phyloP scores from a whole-genome alignment of 2,329 filamentous ascomycete genomes.

The Claviceps cyperi region DNA sequence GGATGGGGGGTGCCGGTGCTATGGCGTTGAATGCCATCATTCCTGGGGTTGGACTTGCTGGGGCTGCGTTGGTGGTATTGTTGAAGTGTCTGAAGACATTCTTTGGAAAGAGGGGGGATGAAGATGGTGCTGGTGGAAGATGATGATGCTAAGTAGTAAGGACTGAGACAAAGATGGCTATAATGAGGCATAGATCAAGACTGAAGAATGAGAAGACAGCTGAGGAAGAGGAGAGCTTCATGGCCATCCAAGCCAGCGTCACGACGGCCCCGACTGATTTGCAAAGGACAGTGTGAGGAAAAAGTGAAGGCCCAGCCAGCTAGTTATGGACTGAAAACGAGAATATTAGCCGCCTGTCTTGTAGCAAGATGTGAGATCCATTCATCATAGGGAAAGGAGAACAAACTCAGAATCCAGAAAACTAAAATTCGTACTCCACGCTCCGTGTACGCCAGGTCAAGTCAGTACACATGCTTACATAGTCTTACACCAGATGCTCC shows the following conservation, averaged over 20 bases:
- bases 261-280: no score
- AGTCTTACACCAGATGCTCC: neutral
- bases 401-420: no score
- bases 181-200: no score
- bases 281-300: no score
- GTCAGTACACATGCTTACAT: no score
- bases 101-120: neutral
- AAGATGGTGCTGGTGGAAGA: neutral
- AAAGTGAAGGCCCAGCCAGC: no score
- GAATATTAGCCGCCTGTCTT: neutral
- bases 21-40: constrained; percentile 9
- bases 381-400: neutral
- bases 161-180: neutral
- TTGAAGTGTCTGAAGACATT: neutral
- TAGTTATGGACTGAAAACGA: no score
- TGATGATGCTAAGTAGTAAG: neutral
- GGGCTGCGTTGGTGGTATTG: neutral
- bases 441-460: no score
- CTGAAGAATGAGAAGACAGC: no score
- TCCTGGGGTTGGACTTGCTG: constrained; percentile 3
- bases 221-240: no score
- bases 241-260: no score
- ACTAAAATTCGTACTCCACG: no score
- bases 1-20: constrained; percentile 14
- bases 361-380: neutral